A percentile compares a stretch with the other conserved stretches of the same genome.
Evolutionary conservation across 2,329 filamentous ascomycete species (phyloP).

Genomic region (Myriosclerotinia duriaeana): DNA sequence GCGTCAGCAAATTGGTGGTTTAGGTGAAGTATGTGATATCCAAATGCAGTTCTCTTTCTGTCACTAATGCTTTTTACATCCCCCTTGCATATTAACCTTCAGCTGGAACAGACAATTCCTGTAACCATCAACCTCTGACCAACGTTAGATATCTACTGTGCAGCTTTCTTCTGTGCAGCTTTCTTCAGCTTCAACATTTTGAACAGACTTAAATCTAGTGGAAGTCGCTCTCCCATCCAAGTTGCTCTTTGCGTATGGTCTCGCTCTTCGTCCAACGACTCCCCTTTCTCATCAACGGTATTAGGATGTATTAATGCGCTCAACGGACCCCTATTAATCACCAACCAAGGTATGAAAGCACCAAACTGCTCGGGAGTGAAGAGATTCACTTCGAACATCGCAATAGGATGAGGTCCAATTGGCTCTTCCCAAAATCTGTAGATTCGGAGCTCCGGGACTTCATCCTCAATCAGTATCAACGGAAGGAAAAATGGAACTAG

Average conservation of each 20-base stretch:
- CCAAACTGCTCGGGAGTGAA: constrained; percentile 86
- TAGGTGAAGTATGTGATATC: constrained; percentile 26
- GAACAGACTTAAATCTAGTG: constrained; percentile 57
- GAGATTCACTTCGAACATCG: constrained; percentile 91
- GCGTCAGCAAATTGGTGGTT: constrained; percentile 58
- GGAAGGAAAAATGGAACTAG: constrained; percentile 1
- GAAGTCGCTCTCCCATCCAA: constrained; percentile 69
- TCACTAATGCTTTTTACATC: neutral
- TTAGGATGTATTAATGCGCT: constrained; percentile 83
- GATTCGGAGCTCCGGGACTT: constrained; percentile 81
- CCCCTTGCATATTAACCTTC: neutral
- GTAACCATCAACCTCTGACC: neutral
- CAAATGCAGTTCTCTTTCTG: neutral
- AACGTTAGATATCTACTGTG: neutral
- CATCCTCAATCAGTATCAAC: constrained; percentile 2
- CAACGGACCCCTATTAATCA: constrained; percentile 76
- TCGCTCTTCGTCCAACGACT: constrained; percentile 36
- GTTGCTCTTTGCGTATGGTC: constrained; percentile 60
- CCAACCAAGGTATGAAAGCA: constrained; percentile 82
- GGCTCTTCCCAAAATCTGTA: constrained; percentile 76
- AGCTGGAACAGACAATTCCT: neutral
- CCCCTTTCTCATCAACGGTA: constrained; percentile 56
- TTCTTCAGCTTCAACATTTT: constrained; percentile 35
- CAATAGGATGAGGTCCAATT: constrained; percentile 76
- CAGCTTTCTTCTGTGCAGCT: neutral